These are phyloP conservation scores for Mariannaea sp. DNA, from an alignment of 2,329 filamentous ascomycete species.

Conservation along the genomic window DNA sequence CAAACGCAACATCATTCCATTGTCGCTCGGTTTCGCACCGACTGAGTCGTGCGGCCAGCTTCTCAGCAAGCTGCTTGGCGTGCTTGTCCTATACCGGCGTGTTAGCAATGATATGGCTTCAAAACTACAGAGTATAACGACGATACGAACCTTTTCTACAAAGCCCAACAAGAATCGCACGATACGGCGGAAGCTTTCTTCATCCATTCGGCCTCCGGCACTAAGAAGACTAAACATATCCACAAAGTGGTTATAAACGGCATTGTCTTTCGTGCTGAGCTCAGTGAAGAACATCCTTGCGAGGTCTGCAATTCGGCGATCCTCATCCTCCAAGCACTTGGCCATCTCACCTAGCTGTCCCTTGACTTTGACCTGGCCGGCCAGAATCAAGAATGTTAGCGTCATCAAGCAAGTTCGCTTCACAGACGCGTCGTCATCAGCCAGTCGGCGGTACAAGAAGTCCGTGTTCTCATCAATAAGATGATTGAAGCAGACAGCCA, in stretches of 20 bases:
- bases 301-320: conserved; percentile 90
- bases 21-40: conserved; percentile 92
- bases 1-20: conserved; percentile 97
- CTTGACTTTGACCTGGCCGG: conserved; percentile 99
- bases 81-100: conserved; percentile 80
- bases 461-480: conserved; percentile 99
- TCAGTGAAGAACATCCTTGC: conserved; percentile 99
- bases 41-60: conserved; percentile 82
- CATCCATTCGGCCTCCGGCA: conserved; percentile 77
- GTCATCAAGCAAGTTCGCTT: conserved; percentile 99
- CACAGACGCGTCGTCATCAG: conserved; percentile 84
- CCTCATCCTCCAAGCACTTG: conserved; percentile 96
- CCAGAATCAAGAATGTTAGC: conserved; percentile 93
- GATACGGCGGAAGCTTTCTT: conserved; percentile 84
- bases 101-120: conserved; percentile 29
- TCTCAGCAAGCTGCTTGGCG: conserved; percentile 89
- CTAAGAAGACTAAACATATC: conserved; percentile 97
- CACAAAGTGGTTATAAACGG: conserved; percentile 98
- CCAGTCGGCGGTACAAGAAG: conserved; percentile 91
- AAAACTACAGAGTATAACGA: neutral
- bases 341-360: conserved; percentile 98
- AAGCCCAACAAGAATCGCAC: conserved; percentile 93
- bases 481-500: conserved; percentile 99
- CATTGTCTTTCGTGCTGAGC: conserved; percentile 96
- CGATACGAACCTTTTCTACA: conserved; percentile 82